A percentile compares a stretch with the other conserved stretches of the same genome.
Evolutionary conservation across 2,329 filamentous ascomycete genomes (phyloP).

Genomic region (Cladosporium sphaerospermum): DNA sequence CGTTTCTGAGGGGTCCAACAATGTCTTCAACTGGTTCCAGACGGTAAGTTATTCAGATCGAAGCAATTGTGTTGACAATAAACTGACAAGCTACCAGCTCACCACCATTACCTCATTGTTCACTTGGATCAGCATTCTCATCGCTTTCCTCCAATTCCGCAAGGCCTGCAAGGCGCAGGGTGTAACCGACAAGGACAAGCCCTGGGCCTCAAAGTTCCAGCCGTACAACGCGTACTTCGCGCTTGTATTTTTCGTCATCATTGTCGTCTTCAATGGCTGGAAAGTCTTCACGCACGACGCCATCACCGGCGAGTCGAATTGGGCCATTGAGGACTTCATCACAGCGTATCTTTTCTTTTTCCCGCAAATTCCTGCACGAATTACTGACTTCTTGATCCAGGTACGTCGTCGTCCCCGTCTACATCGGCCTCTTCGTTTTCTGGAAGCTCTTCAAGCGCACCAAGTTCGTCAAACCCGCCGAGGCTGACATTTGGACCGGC

Average conservation of each 20-base stretch:
- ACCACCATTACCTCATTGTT: conserved; percentile 30
- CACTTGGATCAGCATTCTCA: conserved; percentile 26
- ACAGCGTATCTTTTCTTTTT: conserved; percentile 50
- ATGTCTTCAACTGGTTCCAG: conserved; percentile 31
- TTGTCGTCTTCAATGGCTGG: conserved; percentile 61
- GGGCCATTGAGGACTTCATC: conserved; percentile 42
- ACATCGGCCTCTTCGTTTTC: conserved; percentile 46
- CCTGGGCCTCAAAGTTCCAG: conserved; percentile 43
- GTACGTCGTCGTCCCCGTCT: conserved; percentile 25
- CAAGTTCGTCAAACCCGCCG: conserved; percentile 37
- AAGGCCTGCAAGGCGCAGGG: conserved; percentile 26
- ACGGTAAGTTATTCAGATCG: conserved; percentile 8
- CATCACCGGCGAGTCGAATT: conserved; percentile 28
- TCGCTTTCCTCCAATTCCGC: conserved; percentile 27
- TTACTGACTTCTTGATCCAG: conserved; percentile 53
- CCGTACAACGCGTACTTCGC: conserved; percentile 54
- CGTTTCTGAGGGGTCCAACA: conserved; percentile 20
- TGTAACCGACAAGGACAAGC: conserved; percentile 34
- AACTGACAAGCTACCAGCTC: conserved; percentile 13
- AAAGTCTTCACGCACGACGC: conserved; percentile 48
- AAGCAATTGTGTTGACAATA: neutral
- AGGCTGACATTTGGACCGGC: conserved; percentile 42
- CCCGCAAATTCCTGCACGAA: conserved; percentile 16
- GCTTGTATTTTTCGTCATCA: conserved; percentile 52
- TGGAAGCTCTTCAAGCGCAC: conserved; percentile 65